These are phyloP conservation scores for Cyanidium caldarium DNA, from an alignment of 23 red algal genomes.

Conservation along the genomic window DNA sequence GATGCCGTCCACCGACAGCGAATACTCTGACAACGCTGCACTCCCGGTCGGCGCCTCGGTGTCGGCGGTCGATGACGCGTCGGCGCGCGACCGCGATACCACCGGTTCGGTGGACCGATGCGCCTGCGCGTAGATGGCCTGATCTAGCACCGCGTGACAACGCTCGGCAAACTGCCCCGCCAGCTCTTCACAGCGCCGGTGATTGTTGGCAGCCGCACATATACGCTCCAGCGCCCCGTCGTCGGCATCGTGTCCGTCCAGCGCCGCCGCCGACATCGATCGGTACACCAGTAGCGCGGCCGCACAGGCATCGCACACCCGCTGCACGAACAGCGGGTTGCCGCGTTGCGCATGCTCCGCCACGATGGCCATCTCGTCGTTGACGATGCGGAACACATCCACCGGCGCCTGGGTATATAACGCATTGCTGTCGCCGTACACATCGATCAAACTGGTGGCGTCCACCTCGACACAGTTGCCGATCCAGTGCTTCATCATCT, in stretches of 20 bases:
- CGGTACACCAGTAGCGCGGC: slow-evolving; percentile 17
- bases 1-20: not conserved
- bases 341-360: slow-evolving; percentile 9
- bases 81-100: not conserved
- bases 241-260: slow-evolving; percentile 9
- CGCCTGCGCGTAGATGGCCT: not conserved
- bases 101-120: not conserved
- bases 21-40: not conserved
- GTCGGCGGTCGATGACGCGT: not conserved
- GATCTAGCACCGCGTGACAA: not conserved
- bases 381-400: slow-evolving; percentile 23
- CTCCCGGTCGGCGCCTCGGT: not conserved
- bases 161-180: not conserved
- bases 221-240: slow-evolving; percentile 15
- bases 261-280: not conserved
- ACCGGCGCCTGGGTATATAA: slow-evolving; percentile 14
- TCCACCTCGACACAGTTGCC: slow-evolving; percentile 15
- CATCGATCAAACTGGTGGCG: slow-evolving; percentile 2
- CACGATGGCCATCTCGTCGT: slow-evolving; percentile 21
- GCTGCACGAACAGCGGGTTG: slow-evolving; percentile 2
- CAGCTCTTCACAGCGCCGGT: slow-evolving; percentile 8
- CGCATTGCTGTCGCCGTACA: not conserved
- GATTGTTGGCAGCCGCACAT: slow-evolving; percentile 16
- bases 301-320: slow-evolving; percentile 14
- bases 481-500: slow-evolving; percentile 23